phyloP scores from a whole-genome alignment of 2,329 filamentous ascomycete species.

The Epichloe baconii region DNA sequence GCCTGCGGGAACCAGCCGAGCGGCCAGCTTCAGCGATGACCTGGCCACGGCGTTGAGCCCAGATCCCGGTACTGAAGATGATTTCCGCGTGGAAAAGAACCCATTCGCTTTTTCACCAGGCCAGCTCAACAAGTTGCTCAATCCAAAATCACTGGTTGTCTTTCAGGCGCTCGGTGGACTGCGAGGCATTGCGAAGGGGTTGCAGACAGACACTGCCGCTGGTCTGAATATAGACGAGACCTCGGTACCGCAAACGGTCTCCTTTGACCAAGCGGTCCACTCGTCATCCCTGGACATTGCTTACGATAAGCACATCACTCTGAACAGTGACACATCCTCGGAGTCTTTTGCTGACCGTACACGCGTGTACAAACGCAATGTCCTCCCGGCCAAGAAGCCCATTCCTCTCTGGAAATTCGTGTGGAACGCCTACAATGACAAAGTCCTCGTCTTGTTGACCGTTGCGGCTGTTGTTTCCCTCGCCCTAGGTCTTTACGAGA shows the following conservation, averaged over 20 bases:
- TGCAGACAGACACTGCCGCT: slow-evolving; percentile 49
- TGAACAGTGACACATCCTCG: slow-evolving; percentile 10
- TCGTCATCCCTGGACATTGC: neutral
- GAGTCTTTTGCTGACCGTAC: slow-evolving; percentile 16
- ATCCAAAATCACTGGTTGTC: slow-evolving; percentile 64
- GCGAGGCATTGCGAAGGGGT: slow-evolving; percentile 57
- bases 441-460: slow-evolving; percentile 57
- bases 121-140: slow-evolving; percentile 65
- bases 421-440: slow-evolving; percentile 63
- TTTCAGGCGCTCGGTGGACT: slow-evolving; percentile 67
- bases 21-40: slow-evolving; percentile 11
- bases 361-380: slow-evolving; percentile 32
- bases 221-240: slow-evolving; percentile 62
- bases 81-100: slow-evolving; percentile 63
- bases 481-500: slow-evolving; percentile 57
- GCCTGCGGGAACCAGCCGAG: slow-evolving; percentile 8
- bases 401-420: slow-evolving; percentile 47
- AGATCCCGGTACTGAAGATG: slow-evolving; percentile 57
- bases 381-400: slow-evolving; percentile 48
- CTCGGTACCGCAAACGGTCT: slow-evolving; percentile 46
- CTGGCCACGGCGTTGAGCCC: slow-evolving; percentile 47
- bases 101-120: slow-evolving; percentile 76
- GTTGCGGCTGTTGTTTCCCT: slow-evolving; percentile 56
- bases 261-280: slow-evolving; percentile 47
- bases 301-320: slow-evolving; percentile 7